These are phyloP conservation scores for Paramyrothecium sp. DNA, from an alignment of 2,329 filamentous ascomycete genomes.

Conservation along the genomic window DNA sequence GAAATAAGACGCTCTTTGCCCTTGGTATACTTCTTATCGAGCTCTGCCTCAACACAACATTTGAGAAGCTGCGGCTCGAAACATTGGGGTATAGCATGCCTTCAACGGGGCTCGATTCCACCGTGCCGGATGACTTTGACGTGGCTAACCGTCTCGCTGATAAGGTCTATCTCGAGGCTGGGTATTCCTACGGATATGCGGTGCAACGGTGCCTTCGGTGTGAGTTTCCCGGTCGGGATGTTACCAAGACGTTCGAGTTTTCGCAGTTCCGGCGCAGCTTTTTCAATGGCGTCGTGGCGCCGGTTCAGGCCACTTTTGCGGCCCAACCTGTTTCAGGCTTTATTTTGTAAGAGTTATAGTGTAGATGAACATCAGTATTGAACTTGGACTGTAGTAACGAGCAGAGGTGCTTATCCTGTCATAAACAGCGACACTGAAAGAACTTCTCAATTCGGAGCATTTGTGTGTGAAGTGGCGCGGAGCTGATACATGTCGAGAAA, in stretches of 20 bases:
- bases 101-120: neutral
- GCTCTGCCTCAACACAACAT: slow-evolving; percentile 2
- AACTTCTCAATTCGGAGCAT: too few species aligned
- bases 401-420: too few species aligned
- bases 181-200: neutral
- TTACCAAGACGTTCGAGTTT: neutral
- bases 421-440: too few species aligned
- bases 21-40: slow-evolving; percentile 1
- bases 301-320: neutral
- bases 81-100: neutral
- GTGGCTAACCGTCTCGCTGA: neutral
- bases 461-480: too few species aligned
- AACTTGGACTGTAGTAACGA: too few species aligned
- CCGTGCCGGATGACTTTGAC: neutral
- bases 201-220: neutral
- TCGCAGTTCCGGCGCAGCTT: neutral
- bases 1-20: slow-evolving; percentile 1
- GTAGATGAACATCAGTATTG: neutral
- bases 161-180: neutral
- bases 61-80: slow-evolving; percentile 1
- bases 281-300: neutral
- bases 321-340: neutral
- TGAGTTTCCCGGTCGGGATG: neutral
- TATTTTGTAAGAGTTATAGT: neutral
- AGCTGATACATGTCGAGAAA: too few species aligned